Conservation (phyloP, 805 yeast species). For the Zygotorulaspora sp. region DNA sequence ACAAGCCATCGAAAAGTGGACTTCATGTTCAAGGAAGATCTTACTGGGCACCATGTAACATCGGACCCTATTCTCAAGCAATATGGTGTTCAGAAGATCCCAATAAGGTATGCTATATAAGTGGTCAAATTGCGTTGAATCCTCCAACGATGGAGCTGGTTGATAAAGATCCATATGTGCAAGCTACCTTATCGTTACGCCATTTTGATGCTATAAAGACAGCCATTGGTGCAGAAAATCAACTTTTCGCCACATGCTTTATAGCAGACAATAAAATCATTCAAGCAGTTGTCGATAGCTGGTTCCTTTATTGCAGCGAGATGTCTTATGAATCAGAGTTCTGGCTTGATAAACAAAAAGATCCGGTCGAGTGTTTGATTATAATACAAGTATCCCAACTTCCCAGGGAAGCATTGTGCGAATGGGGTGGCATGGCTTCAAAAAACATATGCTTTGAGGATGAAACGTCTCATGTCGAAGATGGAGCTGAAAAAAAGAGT, state of each 20-base stretch:
- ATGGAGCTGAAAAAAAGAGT: constrained; percentile 19
- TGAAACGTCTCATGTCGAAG: constrained; percentile 31
- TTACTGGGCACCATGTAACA: constrained; percentile 98
- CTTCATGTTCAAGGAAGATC: constrained; percentile 89
- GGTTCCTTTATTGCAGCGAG: constrained; percentile 42
- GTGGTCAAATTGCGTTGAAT: constrained; percentile 88
- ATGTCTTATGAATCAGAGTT: constrained; percentile 20
- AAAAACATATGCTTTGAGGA: no score
- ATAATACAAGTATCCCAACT: constrained; percentile 52
- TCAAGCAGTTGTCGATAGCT: constrained; percentile 36
- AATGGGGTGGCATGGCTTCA: constrained; percentile 68
- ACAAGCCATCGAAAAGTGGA: constrained; percentile 48
- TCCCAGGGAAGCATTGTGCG: constrained; percentile 62
- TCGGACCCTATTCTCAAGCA: constrained; percentile 95
- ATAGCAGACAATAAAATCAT: constrained; percentile 38
- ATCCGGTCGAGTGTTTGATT: constrained; percentile 36
- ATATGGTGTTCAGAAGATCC: constrained; percentile 43
- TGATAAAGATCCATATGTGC: constrained; percentile 27
- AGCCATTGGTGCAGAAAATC: constrained; percentile 44
- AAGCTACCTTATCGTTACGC: constrained; percentile 60
- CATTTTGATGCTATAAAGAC: constrained; percentile 63
- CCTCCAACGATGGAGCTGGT: constrained; percentile 63
- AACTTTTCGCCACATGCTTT: constrained; percentile 53
- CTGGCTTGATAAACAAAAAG: constrained; percentile 26
- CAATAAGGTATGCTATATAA: constrained; percentile 53